These are phyloP conservation scores for Rhodomyrtus psidioides DNA, from an alignment of 441 rosid species.

Conservation along the genomic window DNA sequence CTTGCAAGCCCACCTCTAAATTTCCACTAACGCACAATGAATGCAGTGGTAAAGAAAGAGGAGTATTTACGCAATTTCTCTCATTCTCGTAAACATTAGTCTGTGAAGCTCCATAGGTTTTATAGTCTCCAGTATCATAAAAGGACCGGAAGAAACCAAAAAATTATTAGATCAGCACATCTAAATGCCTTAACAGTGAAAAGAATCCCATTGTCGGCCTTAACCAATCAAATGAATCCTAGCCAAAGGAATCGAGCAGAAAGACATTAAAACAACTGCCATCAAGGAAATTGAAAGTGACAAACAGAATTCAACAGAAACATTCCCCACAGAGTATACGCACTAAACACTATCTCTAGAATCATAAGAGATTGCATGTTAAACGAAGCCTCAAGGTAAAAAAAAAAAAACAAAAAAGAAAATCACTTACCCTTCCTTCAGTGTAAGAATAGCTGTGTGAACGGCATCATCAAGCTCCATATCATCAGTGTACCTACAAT, in stretches of 20 bases:
- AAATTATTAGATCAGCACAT: not conserved
- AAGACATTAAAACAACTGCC: not conserved
- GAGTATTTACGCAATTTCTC: not conserved
- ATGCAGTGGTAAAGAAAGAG: not conserved
- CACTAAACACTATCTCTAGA: not conserved
- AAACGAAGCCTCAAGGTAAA: not conserved
- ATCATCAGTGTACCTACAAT: slow-evolving; percentile 78
- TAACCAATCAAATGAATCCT: not conserved
- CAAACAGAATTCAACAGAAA: not conserved
- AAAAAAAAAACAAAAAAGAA: not conserved
- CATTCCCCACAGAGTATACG: not conserved
- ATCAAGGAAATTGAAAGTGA: not conserved
- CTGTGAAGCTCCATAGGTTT: not conserved
- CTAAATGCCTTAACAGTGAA: not conserved
- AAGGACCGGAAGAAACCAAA: not conserved
- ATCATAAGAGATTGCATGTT: not conserved
- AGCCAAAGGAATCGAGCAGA: not conserved
- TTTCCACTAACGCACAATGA: not conserved
- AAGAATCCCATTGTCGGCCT: not conserved
- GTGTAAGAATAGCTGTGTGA: slow-evolving; percentile 91
- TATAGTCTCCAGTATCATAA: not conserved
- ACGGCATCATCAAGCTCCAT: slow-evolving; percentile 99
- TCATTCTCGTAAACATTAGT: not conserved
- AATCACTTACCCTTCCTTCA: slow-evolving; percentile 87
- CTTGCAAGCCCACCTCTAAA: not conserved